A percentile compares a stretch with the other conserved stretches of the same genome.
phyloP scores from a whole-genome alignment of 768 basidiomycete genomes.

The Trametes punicea region DNA sequence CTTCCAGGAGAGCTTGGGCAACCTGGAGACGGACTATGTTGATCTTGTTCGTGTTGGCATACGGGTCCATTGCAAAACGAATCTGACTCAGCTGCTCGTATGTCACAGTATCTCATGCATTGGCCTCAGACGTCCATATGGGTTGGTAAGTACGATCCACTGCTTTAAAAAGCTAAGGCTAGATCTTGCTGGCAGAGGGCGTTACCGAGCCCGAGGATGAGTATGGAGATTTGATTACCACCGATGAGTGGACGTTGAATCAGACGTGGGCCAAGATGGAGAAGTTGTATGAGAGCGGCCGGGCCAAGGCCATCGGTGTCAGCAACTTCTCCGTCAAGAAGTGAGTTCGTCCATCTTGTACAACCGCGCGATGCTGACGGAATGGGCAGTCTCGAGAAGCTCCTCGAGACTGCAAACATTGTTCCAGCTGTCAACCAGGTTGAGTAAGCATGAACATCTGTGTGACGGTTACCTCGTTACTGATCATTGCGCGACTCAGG shows the following conservation, averaged over 20 bases:
- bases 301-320: slow-evolving; percentile 51
- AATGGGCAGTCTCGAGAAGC: slow-evolving; percentile 24
- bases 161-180: neutral
- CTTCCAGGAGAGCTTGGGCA: slow-evolving; percentile 29
- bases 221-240: slow-evolving; percentile 33
- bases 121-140: slow-evolving; percentile 42
- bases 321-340: slow-evolving; percentile 60
- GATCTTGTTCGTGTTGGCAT: slow-evolving; percentile 22
- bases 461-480: neutral
- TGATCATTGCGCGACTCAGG: slow-evolving; percentile 24
- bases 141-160: slow-evolving; percentile 27
- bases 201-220: slow-evolving; percentile 31
- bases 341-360: slow-evolving; percentile 29
- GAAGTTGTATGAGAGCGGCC: slow-evolving; percentile 43
- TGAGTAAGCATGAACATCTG: slow-evolving; percentile 23
- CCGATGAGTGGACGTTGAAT: slow-evolving; percentile 30
- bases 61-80: neutral
- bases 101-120: slow-evolving; percentile 45
- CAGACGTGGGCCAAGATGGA: slow-evolving; percentile 52
- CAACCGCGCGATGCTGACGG: neutral
- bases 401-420: slow-evolving; percentile 30
- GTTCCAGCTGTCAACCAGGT: slow-evolving; percentile 38
- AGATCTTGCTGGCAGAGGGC: slow-evolving; percentile 10
- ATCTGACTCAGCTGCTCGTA: neutral
- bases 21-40: slow-evolving; percentile 30